Evolutionary conservation across 257 asterid genomes (phyloP).

Genomic region (Euphrasia confusa): DNA sequence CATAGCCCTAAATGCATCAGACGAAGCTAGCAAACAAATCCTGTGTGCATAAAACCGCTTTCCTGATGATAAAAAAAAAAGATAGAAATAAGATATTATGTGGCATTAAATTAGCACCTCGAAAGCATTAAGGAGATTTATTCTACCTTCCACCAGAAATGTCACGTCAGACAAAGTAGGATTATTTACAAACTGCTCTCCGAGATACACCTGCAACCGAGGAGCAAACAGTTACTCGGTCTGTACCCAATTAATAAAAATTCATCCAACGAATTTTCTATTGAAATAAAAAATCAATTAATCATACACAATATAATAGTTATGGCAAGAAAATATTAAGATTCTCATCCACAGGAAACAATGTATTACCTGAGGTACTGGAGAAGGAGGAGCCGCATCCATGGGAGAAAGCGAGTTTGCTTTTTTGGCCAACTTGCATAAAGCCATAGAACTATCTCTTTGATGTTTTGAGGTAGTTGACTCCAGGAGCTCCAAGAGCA

Average conservation of each 20-base stretch:
- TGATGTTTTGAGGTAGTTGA: slow-evolving; percentile 44
- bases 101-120: slow-evolving; percentile 6
- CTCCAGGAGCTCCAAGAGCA: slow-evolving; percentile 66
- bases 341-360: not conserved
- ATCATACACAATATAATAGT: not conserved
- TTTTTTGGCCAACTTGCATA: slow-evolving; percentile 55
- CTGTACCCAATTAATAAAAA: not conserved
- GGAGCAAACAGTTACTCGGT: slow-evolving; percentile 6
- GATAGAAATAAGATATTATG: slow-evolving; percentile 12
- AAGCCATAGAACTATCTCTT: slow-evolving; percentile 55
- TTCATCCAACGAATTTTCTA: not conserved
- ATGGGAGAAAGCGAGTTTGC: slow-evolving; percentile 53
- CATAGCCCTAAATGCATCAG: slow-evolving; percentile 98
- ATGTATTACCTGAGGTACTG: slow-evolving; percentile 53
- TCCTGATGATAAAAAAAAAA: slow-evolving; percentile 27
- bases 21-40: slow-evolving; percentile 93
- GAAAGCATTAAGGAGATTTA: slow-evolving; percentile 10
- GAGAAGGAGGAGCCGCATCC: slow-evolving; percentile 80
- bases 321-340: not conserved
- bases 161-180: slow-evolving; percentile 74
- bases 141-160: slow-evolving; percentile 75
- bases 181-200: slow-evolving; percentile 78
- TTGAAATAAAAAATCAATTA: not conserved
- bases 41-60: slow-evolving; percentile 92
- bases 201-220: slow-evolving; percentile 66